Conservation (phyloP, 1,139 yeast genomes). For the Wickerhamomyces sp. region DNA sequence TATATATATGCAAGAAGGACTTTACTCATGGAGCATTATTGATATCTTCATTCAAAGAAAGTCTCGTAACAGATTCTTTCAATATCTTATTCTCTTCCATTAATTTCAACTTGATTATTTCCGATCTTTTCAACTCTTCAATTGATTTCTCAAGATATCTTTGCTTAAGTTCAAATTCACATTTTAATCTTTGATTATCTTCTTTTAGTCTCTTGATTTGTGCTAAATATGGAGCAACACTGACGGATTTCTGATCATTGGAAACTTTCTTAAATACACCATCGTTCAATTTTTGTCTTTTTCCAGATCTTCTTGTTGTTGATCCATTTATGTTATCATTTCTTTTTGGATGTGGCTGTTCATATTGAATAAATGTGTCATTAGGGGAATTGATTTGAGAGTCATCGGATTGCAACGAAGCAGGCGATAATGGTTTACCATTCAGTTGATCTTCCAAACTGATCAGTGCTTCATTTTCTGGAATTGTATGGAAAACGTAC, state of each 20-base stretch:
- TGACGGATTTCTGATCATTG: background rate
- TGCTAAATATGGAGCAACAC: background rate
- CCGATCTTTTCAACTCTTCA: constrained; percentile 29
- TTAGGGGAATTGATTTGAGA: constrained; percentile 18
- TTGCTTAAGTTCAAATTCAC: constrained; percentile 27
- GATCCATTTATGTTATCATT: too few species aligned
- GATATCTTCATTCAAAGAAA: too few species aligned
- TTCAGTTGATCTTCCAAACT: too few species aligned
- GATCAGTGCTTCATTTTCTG: too few species aligned
- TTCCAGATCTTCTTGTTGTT: too few species aligned
- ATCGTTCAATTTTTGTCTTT: too few species aligned
- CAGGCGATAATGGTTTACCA: constrained; percentile 19
- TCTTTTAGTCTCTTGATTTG: constrained; percentile 1
- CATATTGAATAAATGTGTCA: background rate
- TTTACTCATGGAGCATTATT: too few species aligned
- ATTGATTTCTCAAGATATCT: constrained; percentile 27
- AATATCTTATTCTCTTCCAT: constrained; percentile 20
- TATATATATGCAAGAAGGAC: too few species aligned
- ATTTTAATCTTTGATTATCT: constrained; percentile 26
- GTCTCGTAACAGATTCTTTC: constrained; percentile 13
- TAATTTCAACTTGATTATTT: constrained; percentile 24
- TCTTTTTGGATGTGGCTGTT: background rate
- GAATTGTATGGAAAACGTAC: too few species aligned
- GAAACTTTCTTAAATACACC: too few species aligned
- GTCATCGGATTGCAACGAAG: constrained; percentile 18